Base-by-base conservation (phyloP, 805 yeast species). In the Saccharomycopsis sp. region DNA sequence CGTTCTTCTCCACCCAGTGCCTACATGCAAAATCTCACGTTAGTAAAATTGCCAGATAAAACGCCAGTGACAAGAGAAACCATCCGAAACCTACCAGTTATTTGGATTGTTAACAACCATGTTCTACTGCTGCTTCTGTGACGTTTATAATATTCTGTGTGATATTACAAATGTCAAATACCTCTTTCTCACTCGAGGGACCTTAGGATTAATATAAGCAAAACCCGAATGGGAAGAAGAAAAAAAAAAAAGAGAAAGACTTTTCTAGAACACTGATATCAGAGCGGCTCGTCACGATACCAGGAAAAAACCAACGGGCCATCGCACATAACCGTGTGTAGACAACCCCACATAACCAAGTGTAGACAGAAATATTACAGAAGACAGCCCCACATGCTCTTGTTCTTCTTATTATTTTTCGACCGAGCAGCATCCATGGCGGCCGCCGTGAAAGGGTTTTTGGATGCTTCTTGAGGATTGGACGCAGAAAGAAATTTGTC, bases 1-100 rank as follows among this genome's bases (percentile, higher is more conserved):
- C 82, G 72, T 83, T 83, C 64, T 79, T 83, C 64, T 83, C 85
- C 24, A 83, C 84, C 89, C 89, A 83, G 73, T 83, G 89, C 89
- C 80, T 75, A 55, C 5, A 50, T 16, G 53, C 41, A n/a, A n/a
- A n/a, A 48, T 29, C 37, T 29, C 37, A 29, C 12, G 37, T 29
- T 29, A 29, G 37, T 29, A 29, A 29, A 29, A 5, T 7, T 29
- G 12, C 37, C 37, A 29, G 37, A 68, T 23, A 46, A 29, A 21
- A 24, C 16, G 20, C 20, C 16, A 52, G 52, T 37, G 34, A 7
- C n/a, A 15, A 21, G 3, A 24, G 23, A 21, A n/a, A 24, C 44
- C n/a, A 7, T 12, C 3, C 18, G 37, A 29, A 52, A 74, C 80
- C 55, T 73, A 76, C 80, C 89, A 83, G 78, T 83, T 83, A 70